phyloP scores from a whole-genome alignment of 2,329 filamentous ascomycete genomes.

The Colletotrichum sp. region DNA sequence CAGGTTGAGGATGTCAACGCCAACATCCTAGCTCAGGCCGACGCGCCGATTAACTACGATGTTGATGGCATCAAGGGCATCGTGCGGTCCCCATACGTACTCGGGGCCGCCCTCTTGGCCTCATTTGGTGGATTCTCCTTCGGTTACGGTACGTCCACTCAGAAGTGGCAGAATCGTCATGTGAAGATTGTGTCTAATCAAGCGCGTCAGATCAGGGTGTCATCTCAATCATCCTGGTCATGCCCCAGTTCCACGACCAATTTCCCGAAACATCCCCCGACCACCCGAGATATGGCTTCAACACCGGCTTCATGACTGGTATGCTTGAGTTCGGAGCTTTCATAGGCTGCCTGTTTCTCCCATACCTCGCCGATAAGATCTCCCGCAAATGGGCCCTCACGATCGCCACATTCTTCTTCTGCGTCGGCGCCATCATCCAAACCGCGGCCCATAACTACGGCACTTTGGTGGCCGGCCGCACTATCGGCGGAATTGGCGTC shows the following conservation, averaged over 20 bases:
- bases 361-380: constrained; percentile 42
- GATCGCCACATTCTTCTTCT: constrained; percentile 41
- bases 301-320: constrained; percentile 44
- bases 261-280: constrained; percentile 35
- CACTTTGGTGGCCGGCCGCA: constrained; percentile 28
- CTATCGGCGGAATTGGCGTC: constrained; percentile 33
- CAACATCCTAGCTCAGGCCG: neutral
- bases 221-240: constrained; percentile 47
- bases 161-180: rapidly evolving
- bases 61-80: constrained; percentile 33
- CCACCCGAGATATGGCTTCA: constrained; percentile 26
- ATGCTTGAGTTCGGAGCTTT: constrained; percentile 47
- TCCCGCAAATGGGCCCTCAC: constrained; percentile 47
- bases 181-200: neutral
- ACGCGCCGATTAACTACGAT: constrained; percentile 28
- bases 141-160: constrained; percentile 30
- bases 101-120: constrained; percentile 45
- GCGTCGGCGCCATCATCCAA: constrained; percentile 46
- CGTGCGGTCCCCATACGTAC: constrained; percentile 41
- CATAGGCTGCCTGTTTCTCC: constrained; percentile 36
- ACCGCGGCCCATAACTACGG: constrained; percentile 30
- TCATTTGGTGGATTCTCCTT: constrained; percentile 37
- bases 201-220: constrained; percentile 33
- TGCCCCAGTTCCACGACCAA: constrained; percentile 44
- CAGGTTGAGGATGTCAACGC: neutral